Base-by-base conservation (phyloP, 176 grass and related monocot species). In the Thinopyrum elongatum region DNA sequence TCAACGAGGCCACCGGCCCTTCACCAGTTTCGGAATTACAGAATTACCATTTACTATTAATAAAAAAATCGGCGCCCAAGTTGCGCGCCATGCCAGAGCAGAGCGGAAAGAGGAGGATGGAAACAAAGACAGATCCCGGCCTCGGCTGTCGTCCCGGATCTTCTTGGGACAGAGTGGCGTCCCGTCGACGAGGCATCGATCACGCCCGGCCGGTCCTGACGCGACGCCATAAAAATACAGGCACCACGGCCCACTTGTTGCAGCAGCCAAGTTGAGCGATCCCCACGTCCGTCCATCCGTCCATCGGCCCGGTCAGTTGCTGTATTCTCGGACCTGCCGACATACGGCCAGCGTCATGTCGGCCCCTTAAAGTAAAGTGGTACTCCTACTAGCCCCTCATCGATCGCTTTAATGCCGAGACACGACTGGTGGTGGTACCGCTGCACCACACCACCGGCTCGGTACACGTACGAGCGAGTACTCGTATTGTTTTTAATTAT, bases 81-180 rank as follows among this genome's bases (percentile, higher is more conserved):
- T 69, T 35, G 65, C 15, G 9, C 14, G 64, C 6, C 64, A 2
- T 31, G 28, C 64, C 15, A 19, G 65, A 58, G 55, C 15, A 19
- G 16, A 58, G 2, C 3, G 22, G 13, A 15, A 15, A 1, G 3
- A 47, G 55, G 55, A 58, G 55, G 53, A 22, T 6, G 6, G 15
- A 13, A 66, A 1, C 64, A 0, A 31, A 1, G 10, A 66, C n/a
- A 63, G 17, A 31, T 17, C 16, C 47, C 47, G 4, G 49, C 49
- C 49, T 53, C 49, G 49, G 49, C 49, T 53, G 49, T 53, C 31
- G 38, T 42, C 36, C 30, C 28, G 28, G 26, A 83, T 88, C 74
- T 79, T 27, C 35, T 60, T 11, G 25, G 7, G 69, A 49, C 76
- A 51, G 29, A 16, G 72, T 25, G 49, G 47, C 35, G 55, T 58